These are phyloP conservation scores for Thecaphora frezii DNA, from an alignment of 1,284 basidiomycete species.

Conservation along the genomic window DNA sequence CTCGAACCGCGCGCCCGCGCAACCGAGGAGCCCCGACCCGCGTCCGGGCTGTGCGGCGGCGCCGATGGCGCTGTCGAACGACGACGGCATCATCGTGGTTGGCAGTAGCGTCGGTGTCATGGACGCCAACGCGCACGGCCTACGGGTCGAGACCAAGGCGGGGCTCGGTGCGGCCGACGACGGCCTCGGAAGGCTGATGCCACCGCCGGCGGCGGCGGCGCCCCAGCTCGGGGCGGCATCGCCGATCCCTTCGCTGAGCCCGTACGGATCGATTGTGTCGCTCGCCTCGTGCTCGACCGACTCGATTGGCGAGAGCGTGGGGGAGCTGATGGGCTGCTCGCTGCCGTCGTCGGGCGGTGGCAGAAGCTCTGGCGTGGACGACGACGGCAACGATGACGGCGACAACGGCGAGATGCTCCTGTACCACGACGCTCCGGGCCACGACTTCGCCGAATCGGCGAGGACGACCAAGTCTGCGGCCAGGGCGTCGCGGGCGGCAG, in stretches of 20 bases:
- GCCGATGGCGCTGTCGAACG: no score
- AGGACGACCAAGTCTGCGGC: neutral
- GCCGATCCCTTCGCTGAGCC: slow-evolving; percentile 8
- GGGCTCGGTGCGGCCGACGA: neutral
- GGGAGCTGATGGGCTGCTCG: neutral
- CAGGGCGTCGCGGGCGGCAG: no score
- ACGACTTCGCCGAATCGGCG: neutral
- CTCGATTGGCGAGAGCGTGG: neutral
- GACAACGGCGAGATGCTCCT: neutral
- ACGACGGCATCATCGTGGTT: no score
- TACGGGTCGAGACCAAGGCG: no score
- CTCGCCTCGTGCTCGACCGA: slow-evolving; percentile 1
- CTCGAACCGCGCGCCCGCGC: slow-evolving; percentile 5
- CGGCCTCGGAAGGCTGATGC: neutral
- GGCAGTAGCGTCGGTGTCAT: no score
- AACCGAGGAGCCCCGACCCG: neutral
- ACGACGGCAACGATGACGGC: no score
- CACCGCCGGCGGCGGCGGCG: neutral
- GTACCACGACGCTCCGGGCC: neutral
- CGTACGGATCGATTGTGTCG: neutral
- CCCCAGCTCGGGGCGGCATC: neutral
- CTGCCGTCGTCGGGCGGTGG: neutral
- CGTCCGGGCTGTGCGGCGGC: no score
- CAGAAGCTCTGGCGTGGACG: no score
- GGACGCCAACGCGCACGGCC: no score